Base-by-base conservation (phyloP, 2,329 filamentous ascomycete genomes). In the Incumbomyces lentus region DNA sequence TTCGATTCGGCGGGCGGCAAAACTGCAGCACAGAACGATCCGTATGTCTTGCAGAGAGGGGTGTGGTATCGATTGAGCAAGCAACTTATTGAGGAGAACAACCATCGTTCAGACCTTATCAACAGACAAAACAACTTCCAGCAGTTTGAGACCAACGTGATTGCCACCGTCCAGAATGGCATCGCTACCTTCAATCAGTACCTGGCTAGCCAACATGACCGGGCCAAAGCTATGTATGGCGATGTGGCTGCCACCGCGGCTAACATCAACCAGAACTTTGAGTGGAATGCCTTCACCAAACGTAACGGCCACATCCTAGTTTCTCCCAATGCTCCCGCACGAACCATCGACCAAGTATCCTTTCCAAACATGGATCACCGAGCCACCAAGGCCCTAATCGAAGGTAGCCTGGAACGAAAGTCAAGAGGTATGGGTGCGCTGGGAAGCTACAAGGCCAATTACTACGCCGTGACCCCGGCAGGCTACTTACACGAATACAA, bases 401-500 rank as follows among this genome's bases (percentile, higher is more conserved):
- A 94, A 59, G 92, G 92, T 33, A 82, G 79, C 0, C 75, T 98
- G 40, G 87, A 95, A 71, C 83, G 87, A 61, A 96, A 95, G 69
- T 87, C 84, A 51, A 84, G 88, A 57, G 84, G 94, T 64, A 82
- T 94, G 67, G 78, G 87, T 29, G 76, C 76, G 16, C 79, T 77
- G 58, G 75, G 83, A 67, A 83, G 84, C 49, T 92, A 86, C 66
- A 81, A 79, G 52, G 78, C 84, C 0, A 79, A 78, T 47, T 95
- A 93, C 73, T 98, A 95, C 62, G 90, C 92, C 47, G 79, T 96
- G 40, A 94, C 88, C 0, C 84, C 87, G 0, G 78, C 85, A 48
- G 87, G 86, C 60, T 98, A 83, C 68, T 69, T 98, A 49, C 92
- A 98, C 69, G 89, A 95, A 66, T 98, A 94, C 74, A 94, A 94